Base-by-base conservation (phyloP, 2,329 filamentous ascomycete genomes). In the Proliferodiscus dingleyae region DNA sequence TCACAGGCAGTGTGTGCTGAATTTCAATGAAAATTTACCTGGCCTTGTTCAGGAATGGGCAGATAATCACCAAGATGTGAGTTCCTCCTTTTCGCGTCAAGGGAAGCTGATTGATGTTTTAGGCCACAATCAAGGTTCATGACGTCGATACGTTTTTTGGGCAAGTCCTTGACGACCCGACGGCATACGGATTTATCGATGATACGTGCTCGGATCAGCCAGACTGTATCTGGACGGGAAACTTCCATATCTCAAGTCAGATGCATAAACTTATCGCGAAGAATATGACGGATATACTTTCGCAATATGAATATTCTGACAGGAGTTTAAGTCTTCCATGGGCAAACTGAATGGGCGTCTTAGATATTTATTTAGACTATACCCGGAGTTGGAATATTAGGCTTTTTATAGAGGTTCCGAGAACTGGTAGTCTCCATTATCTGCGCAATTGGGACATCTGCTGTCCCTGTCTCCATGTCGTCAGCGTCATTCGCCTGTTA, bases 211-310 rank as follows among this genome's bases (percentile, higher is more conserved):
- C 23, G 29, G 41, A 43, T 39, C 13, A 18, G 26, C 28, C 37
- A 3, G 19, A 22, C 7, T 43, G 40, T 22, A 37, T 47, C 29
- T 47, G 45, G 40, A 26, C 33, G 3, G 41, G 36, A 13, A 29
- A 15, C 11, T 47, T 43, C 22, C 45, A 47, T 26, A 43, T 40
- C 21, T 33, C 19, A 9, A 47, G 33, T 21, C 24, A 21, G 7
- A 23, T 47, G 19, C 39, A 47, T 16, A 34, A 43, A 24, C 10
- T 47, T 22, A 43, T 47, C 19, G 45, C 45, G 9, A 43, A 43
- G 23, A 40, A 47, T 15, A 47, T 47, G 45, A 39, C 39, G 21
- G 36, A 34, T 5, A 40, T 19, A 1, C 33, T 47, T 28, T 33
- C 33, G 7, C 19, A 47, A 5, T 43, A 39, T 33, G 10, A 13